Evolutionary conservation across 1,284 basidiomycete genomes (phyloP).

Genomic region (Tilletia indica): DNA sequence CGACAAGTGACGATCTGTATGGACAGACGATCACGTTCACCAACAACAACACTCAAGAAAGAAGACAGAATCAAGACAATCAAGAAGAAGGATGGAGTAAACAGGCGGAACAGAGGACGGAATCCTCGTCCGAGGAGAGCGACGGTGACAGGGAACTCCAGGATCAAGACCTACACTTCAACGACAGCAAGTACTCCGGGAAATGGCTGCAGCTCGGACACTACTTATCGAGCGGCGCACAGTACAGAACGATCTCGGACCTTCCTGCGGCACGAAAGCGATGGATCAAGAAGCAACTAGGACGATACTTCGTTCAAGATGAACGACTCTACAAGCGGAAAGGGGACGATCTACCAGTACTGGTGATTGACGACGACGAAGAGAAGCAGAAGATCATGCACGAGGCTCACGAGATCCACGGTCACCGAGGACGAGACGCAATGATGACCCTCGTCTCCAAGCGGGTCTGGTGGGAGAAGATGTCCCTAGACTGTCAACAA

Average conservation of each 20-base stretch:
- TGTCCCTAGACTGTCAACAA: background rate
- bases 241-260: background rate
- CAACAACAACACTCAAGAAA: no score
- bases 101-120: no score
- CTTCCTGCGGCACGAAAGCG: background rate
- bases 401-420: background rate
- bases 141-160: no score
- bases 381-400: background rate
- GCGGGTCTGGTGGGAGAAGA: background rate
- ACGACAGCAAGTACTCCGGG: background rate
- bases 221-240: no score
- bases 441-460: background rate
- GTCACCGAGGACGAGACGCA: background rate
- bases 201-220: background rate
- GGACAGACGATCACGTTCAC: no score
- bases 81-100: no score
- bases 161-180: no score
- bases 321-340: background rate
- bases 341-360: background rate
- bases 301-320: background rate
- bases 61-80: no score
- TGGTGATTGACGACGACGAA: background rate
- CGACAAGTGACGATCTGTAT: no score
- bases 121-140: no score
- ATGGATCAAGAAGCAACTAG: background rate